phyloP scores from a whole-genome alignment of 768 basidiomycete species.

The Cantharellus anzutake region DNA sequence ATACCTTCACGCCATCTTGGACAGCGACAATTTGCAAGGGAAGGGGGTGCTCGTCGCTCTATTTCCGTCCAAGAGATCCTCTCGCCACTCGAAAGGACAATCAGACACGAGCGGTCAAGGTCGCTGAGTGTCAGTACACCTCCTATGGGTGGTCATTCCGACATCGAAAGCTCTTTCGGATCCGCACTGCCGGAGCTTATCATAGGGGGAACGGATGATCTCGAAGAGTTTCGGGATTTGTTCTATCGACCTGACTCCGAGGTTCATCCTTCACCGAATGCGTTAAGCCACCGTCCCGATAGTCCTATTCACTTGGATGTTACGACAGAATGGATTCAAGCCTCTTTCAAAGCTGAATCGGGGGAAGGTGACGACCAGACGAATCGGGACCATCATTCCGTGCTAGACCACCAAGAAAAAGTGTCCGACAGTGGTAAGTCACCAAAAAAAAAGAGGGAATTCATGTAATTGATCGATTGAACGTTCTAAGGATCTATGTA shows the following conservation, averaged over 20 bases:
- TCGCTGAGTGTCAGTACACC: no score
- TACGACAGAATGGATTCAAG: neutral
- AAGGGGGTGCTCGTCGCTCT: no score
- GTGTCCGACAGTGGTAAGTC: no score
- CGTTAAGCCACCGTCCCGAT: neutral
- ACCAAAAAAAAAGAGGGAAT: no score
- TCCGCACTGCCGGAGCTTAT: neutral
- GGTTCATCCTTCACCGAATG: neutral
- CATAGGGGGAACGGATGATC: conserved; percentile 7
- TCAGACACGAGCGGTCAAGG: no score
- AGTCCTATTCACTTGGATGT: neutral
- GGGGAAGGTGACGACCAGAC: neutral
- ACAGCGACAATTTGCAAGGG: no score
- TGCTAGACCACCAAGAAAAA: neutral
- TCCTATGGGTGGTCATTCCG: neutral
- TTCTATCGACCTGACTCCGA: conserved; percentile 3
- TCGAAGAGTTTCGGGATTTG: conserved; percentile 7
- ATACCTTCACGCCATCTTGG: no score
- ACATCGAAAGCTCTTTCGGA: neutral
- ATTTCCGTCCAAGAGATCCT: no score
- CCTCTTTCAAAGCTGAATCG: neutral
- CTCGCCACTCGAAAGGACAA: no score
- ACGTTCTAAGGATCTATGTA: neutral
- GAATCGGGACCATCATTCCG: neutral
- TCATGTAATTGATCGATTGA: no score